Conservation (phyloP, 2,329 filamentous ascomycete genomes). For the Fusarium penzigii region DNA sequence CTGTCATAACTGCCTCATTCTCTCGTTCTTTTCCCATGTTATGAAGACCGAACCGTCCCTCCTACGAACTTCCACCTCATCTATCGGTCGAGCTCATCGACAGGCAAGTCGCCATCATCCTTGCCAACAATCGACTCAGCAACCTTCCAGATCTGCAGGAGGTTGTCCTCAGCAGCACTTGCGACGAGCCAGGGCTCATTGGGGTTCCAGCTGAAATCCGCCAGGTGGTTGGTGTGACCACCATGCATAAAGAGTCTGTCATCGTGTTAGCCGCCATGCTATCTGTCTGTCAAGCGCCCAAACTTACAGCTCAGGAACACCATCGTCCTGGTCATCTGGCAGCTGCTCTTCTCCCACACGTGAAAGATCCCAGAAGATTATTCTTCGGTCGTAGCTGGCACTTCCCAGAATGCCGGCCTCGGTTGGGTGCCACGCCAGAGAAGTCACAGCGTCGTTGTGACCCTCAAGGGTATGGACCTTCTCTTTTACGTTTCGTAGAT, state of each 20-base stretch:
- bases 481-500: conserved; percentile 84
- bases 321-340: conserved; percentile 92
- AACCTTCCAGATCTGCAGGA: conserved; percentile 93
- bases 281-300: not conserved
- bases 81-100: conserved; percentile 74
- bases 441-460: conserved; percentile 87
- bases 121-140: conserved; percentile 79
- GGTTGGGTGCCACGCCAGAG: conserved; percentile 90
- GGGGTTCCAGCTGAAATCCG: conserved; percentile 96
- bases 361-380: conserved; percentile 96
- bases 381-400: conserved; percentile 86
- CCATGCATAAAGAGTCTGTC: conserved; percentile 93
- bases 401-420: conserved; percentile 88
- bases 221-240: conserved; percentile 94
- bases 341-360: conserved; percentile 91
- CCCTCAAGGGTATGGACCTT: conserved; percentile 89
- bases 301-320: conserved; percentile 86
- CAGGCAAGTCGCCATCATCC: conserved; percentile 72
- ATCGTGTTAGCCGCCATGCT: conserved; percentile 21
- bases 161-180: conserved; percentile 93
- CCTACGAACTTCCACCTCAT: conserved; percentile 36
- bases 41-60: conserved; percentile 31
- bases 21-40: conserved; percentile 35
- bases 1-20: conserved; percentile 26
- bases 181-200: conserved; percentile 97